Conservation (phyloP, 345 rosid species). For the Schrenkiella parvula region DNA sequence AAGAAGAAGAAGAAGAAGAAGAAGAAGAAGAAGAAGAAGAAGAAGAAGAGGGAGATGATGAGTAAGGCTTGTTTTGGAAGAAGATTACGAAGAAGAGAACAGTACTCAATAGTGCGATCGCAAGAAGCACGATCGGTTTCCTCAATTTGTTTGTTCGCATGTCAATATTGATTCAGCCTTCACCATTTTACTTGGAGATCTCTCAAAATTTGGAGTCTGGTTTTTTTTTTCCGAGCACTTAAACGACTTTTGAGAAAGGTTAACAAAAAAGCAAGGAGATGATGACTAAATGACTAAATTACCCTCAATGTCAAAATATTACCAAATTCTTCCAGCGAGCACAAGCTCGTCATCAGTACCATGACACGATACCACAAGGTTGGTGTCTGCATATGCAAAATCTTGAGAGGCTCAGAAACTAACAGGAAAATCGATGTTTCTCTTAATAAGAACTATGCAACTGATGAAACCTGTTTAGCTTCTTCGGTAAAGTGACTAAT, state of each 20-base stretch:
- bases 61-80: conserved; percentile 23
- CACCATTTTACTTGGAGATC: conserved; percentile 16
- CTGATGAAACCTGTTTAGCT: conserved; percentile 67
- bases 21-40: conserved; percentile 26
- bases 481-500: conserved; percentile 43
- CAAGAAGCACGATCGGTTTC: conserved; percentile 26
- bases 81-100: conserved; percentile 33
- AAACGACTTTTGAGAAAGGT: not conserved
- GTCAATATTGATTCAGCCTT: conserved; percentile 5
- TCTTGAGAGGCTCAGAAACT: not conserved
- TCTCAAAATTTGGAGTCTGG: not conserved
- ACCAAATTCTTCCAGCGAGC: too few species aligned
- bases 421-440: too few species aligned
- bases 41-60: conserved; percentile 21
- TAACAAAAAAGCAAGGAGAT: not conserved
- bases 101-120: conserved; percentile 29
- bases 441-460: conserved; percentile 28
- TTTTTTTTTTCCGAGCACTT: too few species aligned
- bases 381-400: not conserved
- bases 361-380: not conserved
- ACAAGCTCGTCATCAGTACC: not conserved
- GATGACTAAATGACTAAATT: not conserved
- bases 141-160: conserved; percentile 24
- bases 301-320: too few species aligned
- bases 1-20: conserved; percentile 19